A percentile compares a stretch with the other conserved stretches of the same genome.
These are phyloP conservation scores for Puccinia novopanici DNA, from an alignment of 1,284 basidiomycete species.

Conservation along the genomic window DNA sequence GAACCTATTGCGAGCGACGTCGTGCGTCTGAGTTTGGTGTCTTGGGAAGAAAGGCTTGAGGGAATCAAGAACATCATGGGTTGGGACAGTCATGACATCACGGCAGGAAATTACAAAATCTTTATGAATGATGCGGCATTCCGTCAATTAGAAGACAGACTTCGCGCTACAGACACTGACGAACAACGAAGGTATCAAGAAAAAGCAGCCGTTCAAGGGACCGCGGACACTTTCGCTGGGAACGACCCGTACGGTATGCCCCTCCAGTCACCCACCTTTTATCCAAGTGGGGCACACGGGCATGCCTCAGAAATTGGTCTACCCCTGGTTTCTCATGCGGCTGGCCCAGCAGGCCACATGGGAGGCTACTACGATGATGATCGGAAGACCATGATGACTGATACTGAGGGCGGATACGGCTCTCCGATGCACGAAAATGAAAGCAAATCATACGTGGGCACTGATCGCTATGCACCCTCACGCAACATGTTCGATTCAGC, in stretches of 20 bases:
- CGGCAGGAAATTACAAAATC: conserved; percentile 78
- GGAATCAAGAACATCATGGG: conserved; percentile 67
- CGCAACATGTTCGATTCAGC: conserved; percentile 78
- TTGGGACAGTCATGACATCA: conserved; percentile 73
- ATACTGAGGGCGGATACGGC: conserved; percentile 68
- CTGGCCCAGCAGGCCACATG: conserved; percentile 65
- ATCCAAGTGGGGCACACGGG: conserved; percentile 58
- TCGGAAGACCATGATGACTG: conserved; percentile 71
- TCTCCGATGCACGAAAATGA: conserved; percentile 66
- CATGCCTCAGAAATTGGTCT: conserved; percentile 63
- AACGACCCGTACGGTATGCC: conserved; percentile 70
- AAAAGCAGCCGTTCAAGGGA: conserved; percentile 71
- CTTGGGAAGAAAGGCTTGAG: conserved; percentile 59
- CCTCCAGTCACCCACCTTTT: conserved; percentile 58
- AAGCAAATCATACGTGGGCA: conserved; percentile 74
- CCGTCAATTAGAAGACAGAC: conserved; percentile 82
- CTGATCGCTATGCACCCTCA: conserved; percentile 87
- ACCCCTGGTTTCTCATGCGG: conserved; percentile 73
- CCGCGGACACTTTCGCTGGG: conserved; percentile 69
- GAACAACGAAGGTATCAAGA: conserved; percentile 65
- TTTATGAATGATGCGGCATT: conserved; percentile 86
- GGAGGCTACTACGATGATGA: conserved; percentile 70
- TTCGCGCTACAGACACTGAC: conserved; percentile 78
- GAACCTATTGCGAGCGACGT: conserved; percentile 61
- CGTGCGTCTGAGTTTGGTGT: conserved; percentile 58